Evolutionary conservation across 345 rosid species (phyloP).

Genomic region (Acer campestre): DNA sequence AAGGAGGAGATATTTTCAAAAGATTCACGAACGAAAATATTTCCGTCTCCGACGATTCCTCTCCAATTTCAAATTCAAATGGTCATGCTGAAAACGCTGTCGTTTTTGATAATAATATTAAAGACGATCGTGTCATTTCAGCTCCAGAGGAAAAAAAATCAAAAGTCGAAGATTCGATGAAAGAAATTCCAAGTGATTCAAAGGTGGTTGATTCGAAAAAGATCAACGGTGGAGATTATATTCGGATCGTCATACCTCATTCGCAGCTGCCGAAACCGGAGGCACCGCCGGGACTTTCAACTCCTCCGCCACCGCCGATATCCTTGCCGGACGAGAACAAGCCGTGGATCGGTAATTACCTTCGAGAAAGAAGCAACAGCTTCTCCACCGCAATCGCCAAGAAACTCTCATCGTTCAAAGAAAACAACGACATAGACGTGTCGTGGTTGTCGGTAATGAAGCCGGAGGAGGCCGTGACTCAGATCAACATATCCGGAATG

Average conservation of each 20-base stretch:
- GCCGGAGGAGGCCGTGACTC: constrained; percentile 48
- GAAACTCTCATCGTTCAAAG: constrained; percentile 41
- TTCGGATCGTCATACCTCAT: constrained; percentile 48
- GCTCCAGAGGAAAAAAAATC: too few relatives aligned
- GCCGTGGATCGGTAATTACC: constrained; percentile 54
- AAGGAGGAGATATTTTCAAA: too few relatives aligned
- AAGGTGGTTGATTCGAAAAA: background rate
- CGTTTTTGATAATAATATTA: too few relatives aligned
- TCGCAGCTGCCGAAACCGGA: constrained; percentile 75
- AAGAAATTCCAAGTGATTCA: too few relatives aligned
- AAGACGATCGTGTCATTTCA: too few relatives aligned
- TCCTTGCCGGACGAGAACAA: constrained; percentile 28
- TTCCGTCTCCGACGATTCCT: background rate
- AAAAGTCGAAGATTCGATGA: constrained; percentile 2
- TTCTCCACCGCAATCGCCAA: constrained; percentile 58
- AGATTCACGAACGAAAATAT: too few relatives aligned
- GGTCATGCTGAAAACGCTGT: background rate
- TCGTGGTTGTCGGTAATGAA: background rate
- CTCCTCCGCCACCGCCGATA: constrained; percentile 13
- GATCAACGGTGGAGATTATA: constrained; percentile 9
- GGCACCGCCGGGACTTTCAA: constrained; percentile 56
- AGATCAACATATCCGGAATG: constrained; percentile 72
- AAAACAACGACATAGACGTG: constrained; percentile 4
- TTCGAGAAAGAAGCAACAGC: constrained; percentile 63
- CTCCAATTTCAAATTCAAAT: constrained; percentile 13